Percentiles rank a stretch among this genome's conserved stretches.
Evolutionary conservation across 257 asterid genomes (phyloP).

Genomic region (Knoxia roxburghii): DNA sequence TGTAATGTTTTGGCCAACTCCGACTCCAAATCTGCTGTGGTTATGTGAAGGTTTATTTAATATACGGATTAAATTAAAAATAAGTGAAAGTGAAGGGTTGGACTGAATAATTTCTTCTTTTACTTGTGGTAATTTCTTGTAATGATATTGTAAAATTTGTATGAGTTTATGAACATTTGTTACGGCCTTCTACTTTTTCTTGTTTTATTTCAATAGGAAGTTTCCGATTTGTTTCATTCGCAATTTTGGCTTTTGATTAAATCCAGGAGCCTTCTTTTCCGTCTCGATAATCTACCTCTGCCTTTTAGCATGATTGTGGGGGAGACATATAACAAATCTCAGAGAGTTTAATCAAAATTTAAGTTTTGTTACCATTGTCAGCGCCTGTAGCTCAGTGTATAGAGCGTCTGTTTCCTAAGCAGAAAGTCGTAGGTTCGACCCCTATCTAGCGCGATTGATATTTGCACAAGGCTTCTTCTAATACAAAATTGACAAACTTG

Average conservation of each 20-base stretch:
- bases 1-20: slow-evolving; percentile 10
- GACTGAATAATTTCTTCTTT: neutral
- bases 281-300: too few relatives aligned
- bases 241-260: neutral
- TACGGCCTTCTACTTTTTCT: too few relatives aligned
- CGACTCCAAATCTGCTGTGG: neutral
- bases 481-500: neutral
- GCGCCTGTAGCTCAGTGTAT: slow-evolving; percentile 78
- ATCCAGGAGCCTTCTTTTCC: too few relatives aligned
- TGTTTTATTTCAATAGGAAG: too few relatives aligned
- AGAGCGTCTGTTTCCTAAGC: slow-evolving; percentile 98
- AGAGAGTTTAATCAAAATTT: too few relatives aligned
- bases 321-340: too few relatives aligned
- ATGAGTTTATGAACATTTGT: too few relatives aligned
- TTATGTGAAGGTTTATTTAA: neutral
- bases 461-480: neutral
- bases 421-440: slow-evolving; percentile 92
- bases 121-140: neutral
- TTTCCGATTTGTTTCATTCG: too few relatives aligned
- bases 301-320: too few relatives aligned
- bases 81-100: neutral
- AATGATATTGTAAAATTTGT: neutral
- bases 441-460: slow-evolving; percentile 73
- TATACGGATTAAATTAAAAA: neutral
- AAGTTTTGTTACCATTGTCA: too few relatives aligned